Evolutionary conservation across 2,329 filamentous ascomycete species (phyloP).

Genomic region (Hysterium pulicare): DNA sequence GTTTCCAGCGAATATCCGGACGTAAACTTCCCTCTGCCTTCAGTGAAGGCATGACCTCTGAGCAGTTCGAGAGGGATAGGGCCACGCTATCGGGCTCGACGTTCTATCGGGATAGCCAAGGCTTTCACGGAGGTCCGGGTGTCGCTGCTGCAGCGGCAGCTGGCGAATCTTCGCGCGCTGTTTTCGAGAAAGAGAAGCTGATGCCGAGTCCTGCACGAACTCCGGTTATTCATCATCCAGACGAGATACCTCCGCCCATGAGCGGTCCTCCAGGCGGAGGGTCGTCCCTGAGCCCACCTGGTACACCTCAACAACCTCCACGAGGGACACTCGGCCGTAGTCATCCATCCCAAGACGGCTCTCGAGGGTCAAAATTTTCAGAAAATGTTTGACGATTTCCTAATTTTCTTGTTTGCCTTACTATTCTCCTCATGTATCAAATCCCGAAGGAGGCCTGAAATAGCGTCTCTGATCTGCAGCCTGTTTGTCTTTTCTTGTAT

Average conservation of each 20-base stretch:
- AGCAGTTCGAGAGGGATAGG: conserved; percentile 21
- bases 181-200: conserved; percentile 18
- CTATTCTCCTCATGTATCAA: too few species aligned
- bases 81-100: conserved; percentile 37
- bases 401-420: too few species aligned
- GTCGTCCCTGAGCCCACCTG: neutral
- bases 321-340: conserved; percentile 1
- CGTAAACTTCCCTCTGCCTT: conserved; percentile 49
- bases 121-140: conserved; percentile 39
- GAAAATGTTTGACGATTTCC: conserved; percentile 2
- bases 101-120: conserved; percentile 45
- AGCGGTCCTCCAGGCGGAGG: too few species aligned
- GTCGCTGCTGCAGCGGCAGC: conserved; percentile 9
- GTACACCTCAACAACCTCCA: neutral
- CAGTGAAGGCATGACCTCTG: conserved; percentile 46
- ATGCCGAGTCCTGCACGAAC: conserved; percentile 62
- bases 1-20: conserved; percentile 47
- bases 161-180: conserved; percentile 2
- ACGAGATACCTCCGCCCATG: conserved; percentile 24
- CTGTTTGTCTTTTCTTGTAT: too few species aligned
- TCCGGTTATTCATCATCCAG: conserved; percentile 53
- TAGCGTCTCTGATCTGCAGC: too few species aligned
- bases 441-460: too few species aligned
- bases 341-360: conserved; percentile 1
- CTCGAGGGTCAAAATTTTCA: conserved; percentile 1